phyloP scores from a whole-genome alignment of 78 protist species.

The Dictyostelium intermedium region DNA sequence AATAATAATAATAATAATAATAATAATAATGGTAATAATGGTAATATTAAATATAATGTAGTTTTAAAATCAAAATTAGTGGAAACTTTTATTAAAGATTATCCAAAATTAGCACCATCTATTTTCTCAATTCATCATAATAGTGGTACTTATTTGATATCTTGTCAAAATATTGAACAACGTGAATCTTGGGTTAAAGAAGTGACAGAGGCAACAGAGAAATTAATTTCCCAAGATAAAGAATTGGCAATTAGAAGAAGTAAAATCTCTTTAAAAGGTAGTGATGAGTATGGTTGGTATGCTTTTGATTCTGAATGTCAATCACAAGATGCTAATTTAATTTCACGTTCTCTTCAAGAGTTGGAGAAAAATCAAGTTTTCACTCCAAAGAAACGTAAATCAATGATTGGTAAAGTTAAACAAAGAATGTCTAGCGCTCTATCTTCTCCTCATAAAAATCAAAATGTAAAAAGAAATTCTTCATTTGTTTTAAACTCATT shows the following conservation, averaged over 20 bases:
- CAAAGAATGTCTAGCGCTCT: conserved; percentile 16
- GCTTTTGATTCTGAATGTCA: conserved; percentile 22
- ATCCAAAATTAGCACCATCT: neutral
- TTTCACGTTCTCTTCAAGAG: conserved; percentile 18
- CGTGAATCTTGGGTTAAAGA: conserved; percentile 5
- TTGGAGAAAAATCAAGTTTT: conserved; percentile 11
- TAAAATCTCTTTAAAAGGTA: conserved; percentile 22
- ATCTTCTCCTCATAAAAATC: conserved; percentile 6
- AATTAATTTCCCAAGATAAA: neutral
- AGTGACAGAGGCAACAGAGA: neutral
- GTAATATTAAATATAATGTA: neutral
- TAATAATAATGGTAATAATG: neutral
- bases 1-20: neutral
- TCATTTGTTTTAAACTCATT: conserved; percentile 54
- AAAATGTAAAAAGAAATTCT: conserved; percentile 34
- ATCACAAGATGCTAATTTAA: neutral
- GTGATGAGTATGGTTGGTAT: conserved; percentile 50
- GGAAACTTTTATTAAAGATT: conserved; percentile 8
- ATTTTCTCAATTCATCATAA: conserved; percentile 55
- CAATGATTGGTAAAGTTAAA: conserved; percentile 37
- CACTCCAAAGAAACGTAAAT: conserved; percentile 70
- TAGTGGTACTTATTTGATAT: conserved; percentile 33
- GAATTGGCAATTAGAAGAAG: neutral
- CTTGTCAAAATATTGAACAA: neutral
- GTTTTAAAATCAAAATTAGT: neutral